A percentile compares a stretch with the other conserved stretches of the same genome.
phyloP scores from a whole-genome alignment of 148 eudicot genomes.

The Heliamphora exappendiculata region DNA sequence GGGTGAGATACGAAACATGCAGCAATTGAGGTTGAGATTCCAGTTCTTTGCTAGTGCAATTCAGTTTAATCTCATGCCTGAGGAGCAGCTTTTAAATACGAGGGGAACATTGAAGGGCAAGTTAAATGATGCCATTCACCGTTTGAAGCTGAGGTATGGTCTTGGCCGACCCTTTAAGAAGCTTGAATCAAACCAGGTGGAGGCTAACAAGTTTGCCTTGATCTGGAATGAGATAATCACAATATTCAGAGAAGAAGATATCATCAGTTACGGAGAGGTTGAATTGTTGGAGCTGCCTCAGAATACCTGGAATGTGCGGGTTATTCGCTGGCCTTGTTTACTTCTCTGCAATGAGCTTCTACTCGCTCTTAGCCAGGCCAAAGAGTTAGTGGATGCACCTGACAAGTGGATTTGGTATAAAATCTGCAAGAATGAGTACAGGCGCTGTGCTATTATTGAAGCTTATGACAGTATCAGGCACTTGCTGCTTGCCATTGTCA shows the following conservation, averaged over 20 bases:
- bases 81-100: constrained; percentile 71
- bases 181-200: constrained; percentile 86
- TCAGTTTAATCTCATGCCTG: constrained; percentile 93
- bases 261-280: constrained; percentile 64
- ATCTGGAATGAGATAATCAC: constrained; percentile 87
- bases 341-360: constrained; percentile 87
- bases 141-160: constrained; percentile 84
- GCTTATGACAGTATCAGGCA: constrained; percentile 70
- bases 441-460: constrained; percentile 85
- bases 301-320: constrained; percentile 75
- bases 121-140: constrained; percentile 57
- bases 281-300: constrained; percentile 90
- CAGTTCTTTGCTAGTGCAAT: constrained; percentile 94
- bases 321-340: constrained; percentile 91
- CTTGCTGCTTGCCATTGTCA: constrained; percentile 56
- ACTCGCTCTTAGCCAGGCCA: constrained; percentile 84
- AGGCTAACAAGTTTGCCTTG: constrained; percentile 84
- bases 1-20: constrained; percentile 89
- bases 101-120: constrained; percentile 55
- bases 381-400: constrained; percentile 84
- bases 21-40: constrained; percentile 85
- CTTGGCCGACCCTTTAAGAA: constrained; percentile 76
- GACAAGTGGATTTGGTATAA: constrained; percentile 91
- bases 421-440: constrained; percentile 73
- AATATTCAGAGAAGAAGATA: constrained; percentile 86